Conservation (phyloP, 371 early-diverging fungal genomes). For the Zychaea mexicana region DNA sequence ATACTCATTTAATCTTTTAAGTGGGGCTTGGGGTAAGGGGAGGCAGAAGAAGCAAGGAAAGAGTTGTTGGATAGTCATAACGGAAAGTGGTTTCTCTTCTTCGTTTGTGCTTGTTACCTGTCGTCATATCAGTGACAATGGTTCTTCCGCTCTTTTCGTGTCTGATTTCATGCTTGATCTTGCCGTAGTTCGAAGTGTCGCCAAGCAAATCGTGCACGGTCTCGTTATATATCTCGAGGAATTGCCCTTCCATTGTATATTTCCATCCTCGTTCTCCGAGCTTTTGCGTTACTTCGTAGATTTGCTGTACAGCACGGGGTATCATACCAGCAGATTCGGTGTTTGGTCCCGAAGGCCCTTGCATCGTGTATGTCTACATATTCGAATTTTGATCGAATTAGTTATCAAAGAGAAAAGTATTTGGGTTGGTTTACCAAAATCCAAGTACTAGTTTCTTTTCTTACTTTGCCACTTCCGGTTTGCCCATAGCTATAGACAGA, state of each 20-base stretch:
- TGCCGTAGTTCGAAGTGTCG: slow-evolving; percentile 37
- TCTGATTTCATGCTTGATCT: slow-evolving; percentile 81
- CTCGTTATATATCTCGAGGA: slow-evolving; percentile 97
- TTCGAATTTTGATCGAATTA: too few species aligned
- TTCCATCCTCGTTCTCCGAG: slow-evolving; percentile 85
- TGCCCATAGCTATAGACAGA: slow-evolving; percentile 77
- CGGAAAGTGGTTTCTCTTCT: too few species aligned
- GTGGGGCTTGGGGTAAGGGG: too few species aligned
- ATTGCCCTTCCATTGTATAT: slow-evolving; percentile 86
- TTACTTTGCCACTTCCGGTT: slow-evolving; percentile 96
- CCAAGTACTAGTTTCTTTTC: slow-evolving; percentile 6
- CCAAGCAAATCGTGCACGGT: slow-evolving; percentile 73
- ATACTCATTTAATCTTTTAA: too few species aligned
- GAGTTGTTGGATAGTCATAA: too few species aligned
- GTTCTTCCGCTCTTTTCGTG: slow-evolving; percentile 78
- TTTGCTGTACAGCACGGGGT: slow-evolving; percentile 85
- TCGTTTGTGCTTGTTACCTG: slow-evolving; percentile 36
- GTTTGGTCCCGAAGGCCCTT: slow-evolving; percentile 58
- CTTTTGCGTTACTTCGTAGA: slow-evolving; percentile 77
- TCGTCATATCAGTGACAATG: slow-evolving; percentile 75
- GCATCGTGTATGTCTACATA: slow-evolving; percentile 75
- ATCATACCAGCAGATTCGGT: slow-evolving; percentile 78
- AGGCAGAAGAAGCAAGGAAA: too few species aligned
- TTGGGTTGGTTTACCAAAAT: too few species aligned
- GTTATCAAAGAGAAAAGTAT: too few species aligned